Evolutionary conservation across 371 early-diverging fungal species (phyloP).

Genomic region (Apophysomyces sp.): DNA sequence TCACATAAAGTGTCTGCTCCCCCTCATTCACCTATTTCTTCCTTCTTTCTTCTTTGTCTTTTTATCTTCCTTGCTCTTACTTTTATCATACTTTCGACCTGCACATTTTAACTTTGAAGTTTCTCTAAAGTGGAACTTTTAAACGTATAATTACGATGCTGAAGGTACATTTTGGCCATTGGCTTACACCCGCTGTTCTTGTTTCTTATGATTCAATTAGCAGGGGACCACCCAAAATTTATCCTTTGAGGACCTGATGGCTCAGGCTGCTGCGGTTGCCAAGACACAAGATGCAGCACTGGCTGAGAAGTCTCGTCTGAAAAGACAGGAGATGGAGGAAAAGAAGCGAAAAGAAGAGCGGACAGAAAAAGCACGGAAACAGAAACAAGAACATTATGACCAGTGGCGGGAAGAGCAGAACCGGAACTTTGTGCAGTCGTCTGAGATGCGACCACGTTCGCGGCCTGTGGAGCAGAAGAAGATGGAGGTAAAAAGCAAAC

Average conservation of each 20-base stretch:
- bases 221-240: slow-evolving; percentile 4
- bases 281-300: slow-evolving; percentile 33
- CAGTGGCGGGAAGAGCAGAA: slow-evolving; percentile 17
- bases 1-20: no score
- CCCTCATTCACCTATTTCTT: no score
- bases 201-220: neutral
- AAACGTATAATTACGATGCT: neutral
- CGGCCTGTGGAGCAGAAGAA: neutral
- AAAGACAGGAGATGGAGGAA: slow-evolving; percentile 31
- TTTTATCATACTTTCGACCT: neutral
- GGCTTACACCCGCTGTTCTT: neutral
- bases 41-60: no score
- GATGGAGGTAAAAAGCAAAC: neutral
- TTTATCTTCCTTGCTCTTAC: no score
- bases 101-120: neutral
- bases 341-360: slow-evolving; percentile 26
- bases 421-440: neutral
- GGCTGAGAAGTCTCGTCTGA: slow-evolving; percentile 29
- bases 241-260: slow-evolving; percentile 37
- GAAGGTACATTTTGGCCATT: neutral
- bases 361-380: slow-evolving; percentile 25
- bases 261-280: slow-evolving; percentile 36
- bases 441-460: neutral
- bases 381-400: slow-evolving; percentile 20
- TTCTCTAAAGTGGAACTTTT: neutral